phyloP scores from a whole-genome alignment of 1,284 basidiomycete genomes.

The Dichomitus squalens region DNA sequence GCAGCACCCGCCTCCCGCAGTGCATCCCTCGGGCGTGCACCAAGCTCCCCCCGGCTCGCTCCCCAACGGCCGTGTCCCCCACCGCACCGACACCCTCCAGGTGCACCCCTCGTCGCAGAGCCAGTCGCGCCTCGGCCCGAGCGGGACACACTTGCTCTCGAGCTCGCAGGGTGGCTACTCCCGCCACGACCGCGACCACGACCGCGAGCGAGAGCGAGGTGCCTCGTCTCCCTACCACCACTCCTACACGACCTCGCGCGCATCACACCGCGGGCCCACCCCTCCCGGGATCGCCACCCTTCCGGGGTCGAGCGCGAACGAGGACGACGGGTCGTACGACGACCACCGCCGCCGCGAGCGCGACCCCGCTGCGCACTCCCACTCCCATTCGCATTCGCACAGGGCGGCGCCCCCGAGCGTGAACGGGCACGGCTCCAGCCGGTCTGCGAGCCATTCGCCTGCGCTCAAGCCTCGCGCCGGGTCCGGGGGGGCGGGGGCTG shows the following conservation, averaged over 20 bases:
- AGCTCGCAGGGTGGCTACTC: slow-evolving; percentile 16
- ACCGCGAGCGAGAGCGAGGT: slow-evolving; percentile 18
- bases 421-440: slow-evolving; percentile 23
- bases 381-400: background rate
- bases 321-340: slow-evolving; percentile 24
- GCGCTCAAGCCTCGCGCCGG: slow-evolving; percentile 4
- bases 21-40: slow-evolving; percentile 32
- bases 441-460: slow-evolving; percentile 23
- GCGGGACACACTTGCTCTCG: slow-evolving; percentile 25
- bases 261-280: slow-evolving; percentile 27
- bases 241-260: slow-evolving; percentile 11
- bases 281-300: slow-evolving; percentile 34
- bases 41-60: slow-evolving; percentile 22
- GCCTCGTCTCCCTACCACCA: slow-evolving; percentile 20
- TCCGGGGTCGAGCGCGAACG: slow-evolving; percentile 27
- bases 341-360: slow-evolving; percentile 10
- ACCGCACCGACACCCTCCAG: slow-evolving; percentile 35
- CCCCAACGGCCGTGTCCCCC: slow-evolving; percentile 30
- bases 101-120: slow-evolving; percentile 24
- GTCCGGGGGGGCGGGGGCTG: slow-evolving; percentile 1
- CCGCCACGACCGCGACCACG: slow-evolving; percentile 11
- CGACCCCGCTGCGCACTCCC: background rate
- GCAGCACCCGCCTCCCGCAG: slow-evolving; percentile 27
- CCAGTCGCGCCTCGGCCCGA: slow-evolving; percentile 15
- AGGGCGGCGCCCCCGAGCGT: background rate